These are phyloP conservation scores for Dryas octopetala DNA, from an alignment of 306 rosid species.

Conservation along the genomic window DNA sequence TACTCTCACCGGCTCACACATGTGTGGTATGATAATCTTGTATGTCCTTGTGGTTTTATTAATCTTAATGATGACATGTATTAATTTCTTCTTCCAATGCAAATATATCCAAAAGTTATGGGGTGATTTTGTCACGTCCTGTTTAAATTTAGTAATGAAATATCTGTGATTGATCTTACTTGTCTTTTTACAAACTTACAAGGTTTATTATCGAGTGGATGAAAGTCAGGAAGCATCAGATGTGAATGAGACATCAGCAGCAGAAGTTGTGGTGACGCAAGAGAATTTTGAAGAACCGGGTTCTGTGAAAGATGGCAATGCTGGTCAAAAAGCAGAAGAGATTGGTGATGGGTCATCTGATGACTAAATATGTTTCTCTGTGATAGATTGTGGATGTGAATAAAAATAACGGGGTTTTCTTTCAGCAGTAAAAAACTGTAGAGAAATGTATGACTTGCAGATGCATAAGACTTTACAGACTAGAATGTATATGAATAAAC, in stretches of 20 bases:
- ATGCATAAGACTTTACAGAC: too few relatives aligned
- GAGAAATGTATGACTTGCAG: too few relatives aligned
- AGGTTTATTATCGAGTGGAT: conserved; percentile 71
- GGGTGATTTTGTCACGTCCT: neutral
- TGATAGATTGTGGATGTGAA: conserved; percentile 10
- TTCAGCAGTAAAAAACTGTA: too few relatives aligned
- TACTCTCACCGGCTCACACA: conserved; percentile 76
- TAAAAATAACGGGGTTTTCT: neutral
- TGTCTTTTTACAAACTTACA: neutral
- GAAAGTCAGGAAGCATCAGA: conserved; percentile 45
- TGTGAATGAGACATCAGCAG: conserved; percentile 28
- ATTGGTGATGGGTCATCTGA: neutral
- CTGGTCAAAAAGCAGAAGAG: conserved; percentile 13
- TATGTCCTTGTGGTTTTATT: conserved; percentile 1
- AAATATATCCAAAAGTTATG: neutral
- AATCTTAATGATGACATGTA: neutral
- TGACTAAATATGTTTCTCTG: conserved; percentile 1
- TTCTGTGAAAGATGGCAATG: conserved; percentile 18
- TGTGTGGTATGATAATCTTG: conserved; percentile 60
- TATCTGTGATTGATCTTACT: neutral
- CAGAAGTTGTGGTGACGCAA: conserved; percentile 5
- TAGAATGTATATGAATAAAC: too few relatives aligned
- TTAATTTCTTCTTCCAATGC: neutral
- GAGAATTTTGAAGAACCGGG: conserved; percentile 15
- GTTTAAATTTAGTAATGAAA: neutral